Conservation (phyloP, 148 eudicot genomes). For the Vaccinium myrtillus region DNA sequence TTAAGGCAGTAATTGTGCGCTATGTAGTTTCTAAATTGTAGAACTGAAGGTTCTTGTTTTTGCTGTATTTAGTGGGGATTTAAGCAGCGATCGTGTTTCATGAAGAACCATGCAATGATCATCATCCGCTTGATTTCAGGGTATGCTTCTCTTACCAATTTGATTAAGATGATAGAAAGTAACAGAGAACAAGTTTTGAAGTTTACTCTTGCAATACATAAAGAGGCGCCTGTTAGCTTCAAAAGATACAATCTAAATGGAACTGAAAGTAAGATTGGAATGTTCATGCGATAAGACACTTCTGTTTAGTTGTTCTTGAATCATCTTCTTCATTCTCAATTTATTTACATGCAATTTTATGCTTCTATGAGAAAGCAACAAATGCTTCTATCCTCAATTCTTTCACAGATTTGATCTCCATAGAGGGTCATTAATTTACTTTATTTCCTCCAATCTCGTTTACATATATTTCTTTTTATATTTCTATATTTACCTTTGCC, state of each 20-base stretch:
- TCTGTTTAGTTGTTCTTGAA: neutral
- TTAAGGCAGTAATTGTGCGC: neutral
- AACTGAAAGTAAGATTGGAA: neutral
- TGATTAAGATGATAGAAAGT: neutral
- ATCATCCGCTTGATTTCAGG: constrained; percentile 68
- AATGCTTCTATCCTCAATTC: neutral
- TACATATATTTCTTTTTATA: neutral
- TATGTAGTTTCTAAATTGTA: neutral
- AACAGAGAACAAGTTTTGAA: neutral
- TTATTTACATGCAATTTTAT: neutral
- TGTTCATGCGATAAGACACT: neutral
- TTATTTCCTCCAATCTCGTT: neutral
- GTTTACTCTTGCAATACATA: neutral
- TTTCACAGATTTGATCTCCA: neutral
- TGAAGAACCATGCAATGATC: constrained; percentile 89
- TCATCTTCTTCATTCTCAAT: neutral
- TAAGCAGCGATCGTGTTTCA: constrained; percentile 76
- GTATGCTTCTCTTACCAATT: constrained; percentile 43
- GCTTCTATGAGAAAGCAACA: neutral
- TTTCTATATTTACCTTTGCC: neutral
- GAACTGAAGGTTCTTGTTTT: constrained; percentile 2
- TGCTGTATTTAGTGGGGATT: constrained; percentile 76
- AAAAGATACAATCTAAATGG: neutral
- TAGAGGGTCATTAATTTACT: neutral
- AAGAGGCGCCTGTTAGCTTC: neutral